These are phyloP conservation scores for Chaetomium globosum DNA, from an alignment of 2,329 filamentous ascomycete genomes.

Conservation along the genomic window DNA sequence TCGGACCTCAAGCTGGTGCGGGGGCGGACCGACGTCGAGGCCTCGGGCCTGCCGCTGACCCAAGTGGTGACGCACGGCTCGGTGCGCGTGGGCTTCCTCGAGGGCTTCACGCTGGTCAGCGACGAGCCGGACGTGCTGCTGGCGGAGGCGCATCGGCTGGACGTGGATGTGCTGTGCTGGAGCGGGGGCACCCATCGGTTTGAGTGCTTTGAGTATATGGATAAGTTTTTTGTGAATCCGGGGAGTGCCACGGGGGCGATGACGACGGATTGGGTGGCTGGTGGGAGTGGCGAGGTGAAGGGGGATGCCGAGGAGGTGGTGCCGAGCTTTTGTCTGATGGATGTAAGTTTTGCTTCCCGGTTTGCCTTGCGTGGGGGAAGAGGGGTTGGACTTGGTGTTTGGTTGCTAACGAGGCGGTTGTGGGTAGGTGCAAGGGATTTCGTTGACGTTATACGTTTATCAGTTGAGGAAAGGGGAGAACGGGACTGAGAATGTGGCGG, in stretches of 20 bases:
- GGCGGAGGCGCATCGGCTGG: constrained; percentile 68
- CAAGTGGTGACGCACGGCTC: constrained; percentile 68
- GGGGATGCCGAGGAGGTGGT: constrained; percentile 67
- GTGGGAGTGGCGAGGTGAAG: background rate
- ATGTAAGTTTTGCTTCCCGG: constrained; percentile 67
- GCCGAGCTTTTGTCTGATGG: constrained; percentile 96
- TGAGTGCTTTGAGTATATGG: constrained; percentile 73
- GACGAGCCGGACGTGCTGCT: constrained; percentile 67
- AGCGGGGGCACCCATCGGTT: constrained; percentile 66
- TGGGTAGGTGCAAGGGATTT: constrained; percentile 86
- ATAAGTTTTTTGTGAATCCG: constrained; percentile 73
- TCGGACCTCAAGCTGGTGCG: constrained; percentile 72
- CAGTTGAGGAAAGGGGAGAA: constrained; percentile 76
- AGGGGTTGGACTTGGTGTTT: background rate
- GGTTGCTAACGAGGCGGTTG: constrained; percentile 16
- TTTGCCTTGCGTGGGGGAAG: background rate
- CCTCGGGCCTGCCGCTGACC: constrained; percentile 64
- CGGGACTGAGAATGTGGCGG: constrained; percentile 76
- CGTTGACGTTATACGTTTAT: constrained; percentile 93
- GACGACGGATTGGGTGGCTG: constrained; percentile 59
- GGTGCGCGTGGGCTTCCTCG: constrained; percentile 67
- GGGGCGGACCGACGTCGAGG: constrained; percentile 68
- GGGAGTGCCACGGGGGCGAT: constrained; percentile 68
- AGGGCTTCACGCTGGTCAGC: constrained; percentile 69
- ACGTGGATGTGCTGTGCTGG: constrained; percentile 70